Evolutionary conservation across 164 flowering plant species (phyloP), one percentile per base, ranked within the genome.

Genomic region (Nymphaea colorata): DNA sequence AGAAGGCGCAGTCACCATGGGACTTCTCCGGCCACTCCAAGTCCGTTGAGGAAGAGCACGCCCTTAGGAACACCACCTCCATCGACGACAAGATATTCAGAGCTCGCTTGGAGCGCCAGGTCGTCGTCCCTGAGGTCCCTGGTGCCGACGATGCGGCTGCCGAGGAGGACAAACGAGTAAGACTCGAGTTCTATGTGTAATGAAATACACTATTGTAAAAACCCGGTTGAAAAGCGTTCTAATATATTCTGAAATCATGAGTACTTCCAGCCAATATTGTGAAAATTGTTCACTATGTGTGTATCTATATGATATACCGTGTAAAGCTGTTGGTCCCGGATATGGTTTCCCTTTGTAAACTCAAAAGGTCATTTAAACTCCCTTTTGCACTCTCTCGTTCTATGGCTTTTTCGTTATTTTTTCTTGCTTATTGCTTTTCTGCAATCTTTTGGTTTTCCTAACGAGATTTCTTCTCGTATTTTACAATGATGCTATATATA

Each of bases 41-140:
- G 65, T 84, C 96, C 1, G 96, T 81, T 4, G 91, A 90, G 12
- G 96, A 93, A 57, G 98, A 93, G 61, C 98, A 93, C 70, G 83
- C 89, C 18, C 86, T 90, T 59, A 80, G 88, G 5, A 84, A 86
- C 76, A 93, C 98, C 45, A 91, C 98, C n/a, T 93, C 98, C 42
- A 63, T 93, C 17, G 98, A 93, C 68, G 17, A 25, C 65, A 93
- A 93, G 71, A 89, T 93, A 47, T 74, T 84, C 71, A 87, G 79
- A 78, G 80, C 75, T 14, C 85, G 72, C 14, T 73, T 80, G 69
- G 77, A 81, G 17, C 81, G 64, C 15, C 65, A 81, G 17, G 14
- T 72, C 18, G 74, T 77, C 0, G 41, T 78, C 43, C 43, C 77
- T 0, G 65, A 62, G 44, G 67, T 68, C 55, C 53, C 14, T 16